phyloP scores from a whole-genome alignment of 106 monocot species.

The Acorus calamus region DNA sequence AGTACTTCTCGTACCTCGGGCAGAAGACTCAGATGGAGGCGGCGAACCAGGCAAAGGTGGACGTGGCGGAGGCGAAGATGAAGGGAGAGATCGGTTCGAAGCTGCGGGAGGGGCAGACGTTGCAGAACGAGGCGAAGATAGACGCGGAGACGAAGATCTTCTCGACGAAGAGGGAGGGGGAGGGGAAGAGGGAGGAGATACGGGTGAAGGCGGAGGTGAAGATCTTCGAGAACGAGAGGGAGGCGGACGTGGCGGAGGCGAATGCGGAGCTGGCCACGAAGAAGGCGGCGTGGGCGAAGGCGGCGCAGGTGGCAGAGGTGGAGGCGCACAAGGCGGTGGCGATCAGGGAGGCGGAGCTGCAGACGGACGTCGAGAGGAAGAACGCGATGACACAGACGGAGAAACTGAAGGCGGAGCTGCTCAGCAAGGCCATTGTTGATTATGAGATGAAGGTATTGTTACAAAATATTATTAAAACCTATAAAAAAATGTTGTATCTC shows the following conservation, averaged over 20 bases:
- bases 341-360: slow-evolving; percentile 66
- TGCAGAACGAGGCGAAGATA: slow-evolving; percentile 59
- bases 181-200: slow-evolving; percentile 46
- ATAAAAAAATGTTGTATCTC: no score
- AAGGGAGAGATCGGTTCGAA: slow-evolving; percentile 62
- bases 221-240: slow-evolving; percentile 60
- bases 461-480: no score
- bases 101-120: slow-evolving; percentile 43
- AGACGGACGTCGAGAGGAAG: slow-evolving; percentile 73
- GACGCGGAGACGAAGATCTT: slow-evolving; percentile 65
- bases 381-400: slow-evolving; percentile 52
- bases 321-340: slow-evolving; percentile 61
- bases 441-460: slow-evolving; percentile 53
- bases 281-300: slow-evolving; percentile 56
- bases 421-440: slow-evolving; percentile 58
- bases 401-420: slow-evolving; percentile 67
- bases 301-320: slow-evolving; percentile 54
- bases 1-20: slow-evolving; percentile 76
- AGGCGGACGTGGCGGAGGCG: slow-evolving; percentile 63
- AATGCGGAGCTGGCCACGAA: slow-evolving; percentile 55
- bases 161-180: slow-evolving; percentile 49
- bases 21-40: slow-evolving; percentile 74
- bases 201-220: slow-evolving; percentile 52
- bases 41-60: slow-evolving; percentile 66
- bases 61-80: slow-evolving; percentile 64